phyloP scores from a whole-genome alignment of 2,329 filamentous ascomycete species.

The Aspergillus calidoustus region DNA sequence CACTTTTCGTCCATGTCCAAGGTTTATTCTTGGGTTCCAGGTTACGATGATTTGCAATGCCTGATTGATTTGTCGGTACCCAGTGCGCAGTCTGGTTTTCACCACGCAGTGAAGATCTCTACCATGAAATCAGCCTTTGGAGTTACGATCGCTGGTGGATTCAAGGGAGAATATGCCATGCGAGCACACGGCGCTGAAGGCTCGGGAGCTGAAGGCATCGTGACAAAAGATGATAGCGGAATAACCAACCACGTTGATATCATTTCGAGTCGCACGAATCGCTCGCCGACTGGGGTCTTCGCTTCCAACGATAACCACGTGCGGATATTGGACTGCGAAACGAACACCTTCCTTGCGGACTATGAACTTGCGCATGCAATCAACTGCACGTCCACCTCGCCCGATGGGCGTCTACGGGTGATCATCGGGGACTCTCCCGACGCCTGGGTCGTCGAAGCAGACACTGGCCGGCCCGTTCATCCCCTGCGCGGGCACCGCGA shows the following conservation, averaged over 20 bases:
- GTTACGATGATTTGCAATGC: constrained; percentile 45
- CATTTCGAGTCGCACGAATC: constrained; percentile 53
- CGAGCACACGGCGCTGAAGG: constrained; percentile 42
- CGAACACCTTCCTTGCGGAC: constrained; percentile 44
- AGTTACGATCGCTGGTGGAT: constrained; percentile 60
- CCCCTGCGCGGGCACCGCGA: constrained; percentile 47
- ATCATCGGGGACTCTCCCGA: constrained; percentile 50
- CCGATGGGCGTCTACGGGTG: constrained; percentile 49
- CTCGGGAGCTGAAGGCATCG: constrained; percentile 48
- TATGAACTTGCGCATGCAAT: constrained; percentile 46
- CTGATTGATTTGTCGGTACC: constrained; percentile 56
- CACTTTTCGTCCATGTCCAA: constrained; percentile 57
- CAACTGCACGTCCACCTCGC: constrained; percentile 52
- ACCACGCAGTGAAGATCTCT: constrained; percentile 53
- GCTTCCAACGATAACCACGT: constrained; percentile 62
- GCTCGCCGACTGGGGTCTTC: constrained; percentile 57
- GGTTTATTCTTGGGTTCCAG: constrained; percentile 56
- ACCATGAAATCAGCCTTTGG: constrained; percentile 56
- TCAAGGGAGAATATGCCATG: constrained; percentile 62
- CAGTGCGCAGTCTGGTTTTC: constrained; percentile 40
- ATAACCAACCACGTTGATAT: constrained; percentile 65
- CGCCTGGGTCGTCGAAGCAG: constrained; percentile 49
- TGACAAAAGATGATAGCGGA: constrained; percentile 53
- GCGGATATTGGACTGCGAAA: constrained; percentile 58
- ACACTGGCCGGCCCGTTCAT: constrained; percentile 46